phyloP scores from a whole-genome alignment of 371 early-diverging fungal genomes.

The Zychaea mexicana region DNA sequence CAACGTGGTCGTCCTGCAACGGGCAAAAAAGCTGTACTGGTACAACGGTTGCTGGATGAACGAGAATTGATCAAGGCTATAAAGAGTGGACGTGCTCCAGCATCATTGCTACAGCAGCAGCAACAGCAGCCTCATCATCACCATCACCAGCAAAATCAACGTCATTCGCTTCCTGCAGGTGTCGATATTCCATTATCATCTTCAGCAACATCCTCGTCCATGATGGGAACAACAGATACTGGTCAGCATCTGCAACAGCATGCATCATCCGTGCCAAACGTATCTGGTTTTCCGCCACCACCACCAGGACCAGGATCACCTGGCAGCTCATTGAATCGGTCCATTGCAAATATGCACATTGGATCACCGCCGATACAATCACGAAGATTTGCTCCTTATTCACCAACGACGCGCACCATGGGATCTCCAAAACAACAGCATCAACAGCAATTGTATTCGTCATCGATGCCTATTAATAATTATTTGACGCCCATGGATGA shows the following conservation, averaged over 20 bases:
- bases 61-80: conserved; percentile 44
- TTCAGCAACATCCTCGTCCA: conserved; percentile 10
- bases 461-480: conserved; percentile 17
- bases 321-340: conserved; percentile 23
- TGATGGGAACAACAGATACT: neutral
- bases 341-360: conserved; percentile 37
- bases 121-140: too few relatives aligned
- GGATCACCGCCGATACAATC: conserved; percentile 21
- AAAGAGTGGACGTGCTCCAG: conserved; percentile 9
- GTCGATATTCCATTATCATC: conserved; percentile 15
- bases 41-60: conserved; percentile 53
- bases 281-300: conserved; percentile 10
- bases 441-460: conserved; percentile 11
- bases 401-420: conserved; percentile 24
- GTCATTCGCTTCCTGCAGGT: conserved; percentile 22
- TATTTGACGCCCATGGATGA: conserved; percentile 8
- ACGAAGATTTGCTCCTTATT: conserved; percentile 37
- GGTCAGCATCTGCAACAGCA: neutral
- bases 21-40: conserved; percentile 57
- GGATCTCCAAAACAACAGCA: conserved; percentile 23
- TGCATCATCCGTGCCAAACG: conserved; percentile 25
- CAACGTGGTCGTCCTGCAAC: conserved; percentile 36
- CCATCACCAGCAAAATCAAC: too few relatives aligned
- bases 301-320: conserved; percentile 16
- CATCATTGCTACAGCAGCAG: too few relatives aligned